Evolutionary conservation across 306 rosid genomes (phyloP), one percentile per base, ranked within the genome.

Genomic region (Gynostemma pentaphyllum): DNA sequence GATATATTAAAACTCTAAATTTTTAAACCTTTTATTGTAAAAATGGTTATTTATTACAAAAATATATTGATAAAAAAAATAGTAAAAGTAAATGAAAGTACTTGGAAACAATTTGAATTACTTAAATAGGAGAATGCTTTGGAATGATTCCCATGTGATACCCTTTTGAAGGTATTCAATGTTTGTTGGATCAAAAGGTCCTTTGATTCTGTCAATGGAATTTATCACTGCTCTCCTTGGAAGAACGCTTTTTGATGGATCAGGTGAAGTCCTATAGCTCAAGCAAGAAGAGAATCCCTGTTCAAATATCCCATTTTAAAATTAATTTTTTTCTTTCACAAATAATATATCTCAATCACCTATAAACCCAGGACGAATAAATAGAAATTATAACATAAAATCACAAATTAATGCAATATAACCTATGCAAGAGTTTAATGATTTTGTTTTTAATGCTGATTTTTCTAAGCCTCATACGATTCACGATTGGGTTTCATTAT

Each of bases 221-320:
- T 59, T 74, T 19, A 90, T 83, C 74, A 73, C 79, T 56, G 95
- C 95, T 61, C 94, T 83, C 0, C 76, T 84, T 9, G 95, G 95
- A 72, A 87, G 74, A 49, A 90, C 68, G 70, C 95, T 83, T 68
- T 62, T 85, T 40, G 96, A 79, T 80, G 94, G 88, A 64, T 85
- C 95, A 15, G 95, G 54, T 52, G 94, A 78, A 50, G 97, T 90
- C 36, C 73, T 34, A 41, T 78, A 75, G 76, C 84, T 90, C 83
- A 87, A 80, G 76, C 84, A 61, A 18, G 96, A 90, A 36, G 95
- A 87, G 69, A 90, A 80, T 15, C 97, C 97, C 97, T 90, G 86
- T 46, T n/a, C n/a, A 73, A 75, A 41, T 4, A 60, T 48, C 21
- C 18, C 19, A 11, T 11, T 10, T 64, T 3, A 21, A 18, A 27